Base-by-base conservation (phyloP, 164 flowering plant species). In the Cinnamomum micranthum region DNA sequence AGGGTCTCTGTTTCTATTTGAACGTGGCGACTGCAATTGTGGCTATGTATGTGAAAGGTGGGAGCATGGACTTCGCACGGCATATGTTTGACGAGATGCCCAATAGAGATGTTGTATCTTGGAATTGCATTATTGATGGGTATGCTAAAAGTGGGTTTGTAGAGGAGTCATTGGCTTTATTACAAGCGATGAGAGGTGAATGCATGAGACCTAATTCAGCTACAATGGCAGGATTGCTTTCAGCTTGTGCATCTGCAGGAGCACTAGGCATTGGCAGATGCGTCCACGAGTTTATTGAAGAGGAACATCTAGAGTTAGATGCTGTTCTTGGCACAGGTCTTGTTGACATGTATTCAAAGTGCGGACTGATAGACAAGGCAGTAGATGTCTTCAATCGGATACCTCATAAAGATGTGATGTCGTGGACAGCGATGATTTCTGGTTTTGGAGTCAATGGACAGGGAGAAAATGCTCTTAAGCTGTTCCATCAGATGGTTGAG, bases 381-480 rank as follows among this genome's bases (percentile, higher is more conserved):
- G 59, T 77, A 52, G 73, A 76, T n/a, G 71, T 87, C 59, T 87
- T 87, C 67, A 59, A 82, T 14, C 75, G 71, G 72, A 83, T 78
- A 77, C 65, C 60, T 51, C 62, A 13, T 17, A 82, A 81, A 73
- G 90, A 87, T 81, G 88, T 86, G 65, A 82, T 71, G 75, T 65
- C 82, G 51, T 86, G 88, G 88, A 84, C 87, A n/a, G 86, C 86
- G 0, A 82, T 87, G 85, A 84, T 87, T 74, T 72, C 77, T 10
- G 87, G 83, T 69, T 80, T 73, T 68, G 86, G 88, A 11, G 51
- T 78, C 55, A 83, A 87, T 77, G 90, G 90, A 75, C 78, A 78
- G 73, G 84, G 78, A 23, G 50, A 23, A 28, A 66, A 80, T 69
- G 87, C 87, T 24, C 68, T 87, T 69, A 17, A 4, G 47, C 73